Percentiles rank a stretch among this genome's conserved stretches.
These are phyloP conservation scores for Fraxinus velutina DNA, from an alignment of 305 asterid species.

Conservation along the genomic window DNA sequence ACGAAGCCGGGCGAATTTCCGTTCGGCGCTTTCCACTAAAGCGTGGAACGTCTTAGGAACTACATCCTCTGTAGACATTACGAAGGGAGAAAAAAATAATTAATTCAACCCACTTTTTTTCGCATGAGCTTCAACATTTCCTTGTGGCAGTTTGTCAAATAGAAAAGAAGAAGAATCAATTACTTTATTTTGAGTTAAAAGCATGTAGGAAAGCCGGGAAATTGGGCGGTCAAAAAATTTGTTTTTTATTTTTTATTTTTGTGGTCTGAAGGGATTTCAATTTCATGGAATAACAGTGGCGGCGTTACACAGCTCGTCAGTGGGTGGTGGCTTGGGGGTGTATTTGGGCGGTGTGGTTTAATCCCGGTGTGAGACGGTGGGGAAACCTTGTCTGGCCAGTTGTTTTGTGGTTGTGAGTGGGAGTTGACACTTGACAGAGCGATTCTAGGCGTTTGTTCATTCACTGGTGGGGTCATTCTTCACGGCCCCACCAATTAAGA, in stretches of 20 bases:
- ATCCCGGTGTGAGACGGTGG: background rate
- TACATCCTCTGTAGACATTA: constrained; percentile 53
- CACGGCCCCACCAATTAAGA: background rate
- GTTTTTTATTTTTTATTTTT: constrained; percentile 11
- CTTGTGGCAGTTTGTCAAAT: constrained; percentile 23
- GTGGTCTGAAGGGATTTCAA: constrained; percentile 5
- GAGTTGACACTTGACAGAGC: constrained; percentile 20
- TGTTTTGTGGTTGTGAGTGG: constrained; percentile 5
- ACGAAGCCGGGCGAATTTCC: constrained; percentile 83
- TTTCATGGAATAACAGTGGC: constrained; percentile 22
- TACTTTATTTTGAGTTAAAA: constrained; percentile 8
- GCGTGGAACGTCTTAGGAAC: constrained; percentile 59
- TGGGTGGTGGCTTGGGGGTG: constrained; percentile 29
- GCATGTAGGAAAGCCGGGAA: constrained; percentile 37
- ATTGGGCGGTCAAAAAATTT: constrained; percentile 40
- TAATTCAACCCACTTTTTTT: constrained; percentile 23
- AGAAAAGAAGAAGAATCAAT: background rate
- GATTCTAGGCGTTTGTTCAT: constrained; percentile 16
- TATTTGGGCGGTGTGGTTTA: background rate
- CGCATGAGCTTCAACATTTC: constrained; percentile 29
- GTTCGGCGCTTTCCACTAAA: constrained; percentile 75
- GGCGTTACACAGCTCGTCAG: constrained; percentile 25
- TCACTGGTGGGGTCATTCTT: constrained; percentile 15
- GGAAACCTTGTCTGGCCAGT: background rate
- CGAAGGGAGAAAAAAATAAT: background rate